Conservation (phyloP, 371 early-diverging fungal genomes). For the Apophysomyces sp. region DNA sequence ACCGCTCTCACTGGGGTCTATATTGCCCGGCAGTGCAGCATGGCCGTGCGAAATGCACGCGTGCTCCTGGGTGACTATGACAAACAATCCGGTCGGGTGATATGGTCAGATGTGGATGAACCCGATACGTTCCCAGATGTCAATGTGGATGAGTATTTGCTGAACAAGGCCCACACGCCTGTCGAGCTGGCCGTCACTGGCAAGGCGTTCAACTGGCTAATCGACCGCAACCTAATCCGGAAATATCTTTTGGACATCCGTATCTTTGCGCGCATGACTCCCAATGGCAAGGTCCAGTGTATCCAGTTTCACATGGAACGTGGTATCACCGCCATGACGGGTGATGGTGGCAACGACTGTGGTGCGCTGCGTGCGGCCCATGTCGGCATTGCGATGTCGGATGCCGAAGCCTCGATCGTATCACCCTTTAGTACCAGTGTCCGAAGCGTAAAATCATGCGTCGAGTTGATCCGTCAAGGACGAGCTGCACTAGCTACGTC, state of each 20-base stretch:
- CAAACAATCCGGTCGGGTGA: constrained; percentile 13
- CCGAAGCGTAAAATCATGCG: constrained; percentile 57
- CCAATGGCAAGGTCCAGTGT: constrained; percentile 61
- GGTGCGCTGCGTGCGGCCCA: constrained; percentile 85
- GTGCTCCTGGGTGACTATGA: constrained; percentile 44
- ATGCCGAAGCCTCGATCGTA: constrained; percentile 78
- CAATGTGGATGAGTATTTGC: constrained; percentile 14
- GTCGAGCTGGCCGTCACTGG: constrained; percentile 65
- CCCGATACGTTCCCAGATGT: constrained; percentile 21
- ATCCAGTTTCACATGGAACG: constrained; percentile 67
- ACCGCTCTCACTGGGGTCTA: constrained; percentile 79
- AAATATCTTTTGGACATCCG: constrained; percentile 41
- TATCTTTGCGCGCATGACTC: constrained; percentile 73
- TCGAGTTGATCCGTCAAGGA: constrained; percentile 66
- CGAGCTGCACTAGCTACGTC: constrained; percentile 69
- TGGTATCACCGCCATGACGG: constrained; percentile 77
- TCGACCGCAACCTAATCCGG: constrained; percentile 29
- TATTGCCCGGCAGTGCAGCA: constrained; percentile 70
- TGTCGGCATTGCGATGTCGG: constrained; percentile 81
- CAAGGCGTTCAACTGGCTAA: constrained; percentile 51
- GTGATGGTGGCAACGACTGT: constrained; percentile 94
- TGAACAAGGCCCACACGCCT: constrained; percentile 16
- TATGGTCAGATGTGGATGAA: constrained; percentile 46
- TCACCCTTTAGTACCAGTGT: constrained; percentile 70
- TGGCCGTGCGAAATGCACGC: constrained; percentile 38